Base-by-base conservation (phyloP, 78 protist genomes). In the Planoprotostelium fungivorum region DNA sequence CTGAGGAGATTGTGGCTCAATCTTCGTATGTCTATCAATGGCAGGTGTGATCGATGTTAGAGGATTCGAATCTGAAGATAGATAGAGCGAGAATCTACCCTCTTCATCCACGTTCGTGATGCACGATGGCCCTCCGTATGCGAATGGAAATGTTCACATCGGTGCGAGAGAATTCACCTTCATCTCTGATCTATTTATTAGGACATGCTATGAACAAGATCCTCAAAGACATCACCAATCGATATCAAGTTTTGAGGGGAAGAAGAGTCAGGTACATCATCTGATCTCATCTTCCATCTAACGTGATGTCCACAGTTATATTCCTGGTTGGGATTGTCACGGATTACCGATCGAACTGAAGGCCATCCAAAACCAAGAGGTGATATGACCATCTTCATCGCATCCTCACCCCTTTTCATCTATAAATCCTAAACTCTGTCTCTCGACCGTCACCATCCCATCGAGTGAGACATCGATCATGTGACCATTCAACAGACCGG, bases 81-180 rank as follows among this genome's bases (percentile, higher is more conserved):
- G 73, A 51, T 51, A 51, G 73, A 16, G 16, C 5, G 16, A 51
- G 73, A 51, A 51, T 51, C 73, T 51, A 25, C 73, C 73, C 5
- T 5, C 5, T 25, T 51, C 73, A 5, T 51, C 73, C 16, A 38
- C 35, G 31, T 96, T 93, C 36, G 85, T 95, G n/a, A 95, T 96
- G 84, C 99, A 97, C 89, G 99, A 98, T 85, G 99, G 99, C 0
- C 99, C 99, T 84, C 99, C 99, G 28, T 98, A 96, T 39, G 99
- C 99, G 83, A 98, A 98, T 85, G 98, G 99, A 51, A 88, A 83
- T 25, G 91, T 94, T 29, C 98, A 98, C 88, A 29, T 94, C 36
- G 98, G 73, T 51, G 73, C 5, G 73, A 51, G n/a, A 51, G 73
- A 51, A 51, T n/a, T n/a, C n/a, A n/a, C 38, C 96, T 88, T 34